These are phyloP conservation scores for Tolypocladium guangdongense DNA, from an alignment of 2,329 filamentous ascomycete genomes.

Conservation along the genomic window DNA sequence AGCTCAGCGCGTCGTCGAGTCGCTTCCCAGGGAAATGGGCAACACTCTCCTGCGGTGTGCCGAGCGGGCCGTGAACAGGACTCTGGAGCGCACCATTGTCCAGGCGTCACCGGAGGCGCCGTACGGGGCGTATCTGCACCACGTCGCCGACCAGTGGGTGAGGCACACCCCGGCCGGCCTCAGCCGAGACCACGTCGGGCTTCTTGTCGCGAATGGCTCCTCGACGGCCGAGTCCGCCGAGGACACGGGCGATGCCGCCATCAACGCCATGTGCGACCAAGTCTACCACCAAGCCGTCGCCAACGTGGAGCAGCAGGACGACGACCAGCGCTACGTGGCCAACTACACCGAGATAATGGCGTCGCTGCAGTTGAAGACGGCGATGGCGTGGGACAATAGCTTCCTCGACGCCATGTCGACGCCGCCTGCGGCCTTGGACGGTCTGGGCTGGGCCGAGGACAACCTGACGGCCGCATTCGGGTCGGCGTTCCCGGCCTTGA, in stretches of 20 bases:
- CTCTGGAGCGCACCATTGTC: neutral
- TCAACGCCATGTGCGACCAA: neutral
- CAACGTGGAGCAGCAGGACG: conserved; percentile 7
- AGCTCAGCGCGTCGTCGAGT: neutral
- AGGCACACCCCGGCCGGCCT: neutral
- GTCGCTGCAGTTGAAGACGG: neutral
- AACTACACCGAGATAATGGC: neutral
- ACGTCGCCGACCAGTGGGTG: neutral
- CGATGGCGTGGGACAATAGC: neutral
- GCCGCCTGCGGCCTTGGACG: neutral
- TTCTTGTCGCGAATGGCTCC: neutral
- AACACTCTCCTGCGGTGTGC: neutral
- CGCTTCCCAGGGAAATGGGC: neutral
- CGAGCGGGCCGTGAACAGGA: neutral
- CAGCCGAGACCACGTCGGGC: neutral
- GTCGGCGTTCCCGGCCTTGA: neutral
- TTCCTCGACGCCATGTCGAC: neutral
- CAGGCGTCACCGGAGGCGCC: neutral
- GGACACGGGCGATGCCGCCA: neutral
- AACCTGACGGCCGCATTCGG: neutral
- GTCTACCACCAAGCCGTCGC: neutral
- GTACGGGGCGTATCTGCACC: neutral
- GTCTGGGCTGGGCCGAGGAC: neutral
- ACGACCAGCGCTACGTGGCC: neutral
- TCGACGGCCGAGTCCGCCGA: neutral